These are phyloP conservation scores for Monosporozyma siamensis DNA, from an alignment of 805 yeast species.

Conservation along the genomic window DNA sequence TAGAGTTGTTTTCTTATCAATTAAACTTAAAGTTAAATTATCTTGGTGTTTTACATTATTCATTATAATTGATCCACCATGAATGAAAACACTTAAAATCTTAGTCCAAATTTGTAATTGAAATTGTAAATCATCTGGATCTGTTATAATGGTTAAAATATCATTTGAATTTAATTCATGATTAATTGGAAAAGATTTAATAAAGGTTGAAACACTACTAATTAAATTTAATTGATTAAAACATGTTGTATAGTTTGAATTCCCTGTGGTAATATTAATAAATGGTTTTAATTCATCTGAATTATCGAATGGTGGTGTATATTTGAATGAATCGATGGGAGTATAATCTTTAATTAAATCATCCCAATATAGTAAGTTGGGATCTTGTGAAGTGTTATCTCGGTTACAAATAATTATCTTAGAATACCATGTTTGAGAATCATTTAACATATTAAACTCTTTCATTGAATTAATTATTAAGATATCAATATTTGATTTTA, in stretches of 20 bases:
- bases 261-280: constrained; percentile 18
- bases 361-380: constrained; percentile 21
- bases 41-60: too few relatives aligned
- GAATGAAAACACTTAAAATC: constrained; percentile 26
- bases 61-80: constrained; percentile 26
- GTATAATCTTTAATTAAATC: constrained; percentile 12
- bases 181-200: constrained; percentile 30
- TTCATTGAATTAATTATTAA: constrained; percentile 26
- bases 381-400: constrained; percentile 1
- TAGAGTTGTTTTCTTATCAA: constrained; percentile 1
- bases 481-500: constrained; percentile 23
- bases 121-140: constrained; percentile 8
- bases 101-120: constrained; percentile 39
- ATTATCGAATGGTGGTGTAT: constrained; percentile 25
- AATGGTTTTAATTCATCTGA: constrained; percentile 32
- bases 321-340: constrained; percentile 19
- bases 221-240: constrained; percentile 46
- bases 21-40: not conserved
- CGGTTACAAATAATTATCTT: constrained; percentile 27
- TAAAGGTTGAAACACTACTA: constrained; percentile 44
- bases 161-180: constrained; percentile 31
- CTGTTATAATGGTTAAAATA: constrained; percentile 22
- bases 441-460: constrained; percentile 16
- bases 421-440: constrained; percentile 26
- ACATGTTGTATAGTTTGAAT: constrained; percentile 20